phyloP scores from a whole-genome alignment of 2,329 filamentous ascomycete genomes.

The Reticulascus tulasneorum region DNA sequence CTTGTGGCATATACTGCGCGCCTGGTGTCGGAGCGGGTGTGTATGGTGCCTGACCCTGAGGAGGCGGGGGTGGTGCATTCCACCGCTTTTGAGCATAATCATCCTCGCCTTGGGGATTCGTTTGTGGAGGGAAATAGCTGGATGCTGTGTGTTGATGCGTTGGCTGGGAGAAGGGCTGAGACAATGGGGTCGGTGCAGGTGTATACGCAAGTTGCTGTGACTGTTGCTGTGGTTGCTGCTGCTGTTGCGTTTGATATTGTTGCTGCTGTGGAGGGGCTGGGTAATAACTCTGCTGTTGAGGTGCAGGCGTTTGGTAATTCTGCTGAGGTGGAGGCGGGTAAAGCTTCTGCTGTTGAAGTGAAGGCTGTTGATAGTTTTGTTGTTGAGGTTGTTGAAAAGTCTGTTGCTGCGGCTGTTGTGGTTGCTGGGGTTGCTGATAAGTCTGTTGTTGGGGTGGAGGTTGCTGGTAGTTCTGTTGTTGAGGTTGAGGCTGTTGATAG shows the following conservation, averaged over 20 bases:
- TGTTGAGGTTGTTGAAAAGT: neutral
- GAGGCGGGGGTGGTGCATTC: neutral
- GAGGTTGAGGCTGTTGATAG: neutral
- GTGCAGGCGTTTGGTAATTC: neutral
- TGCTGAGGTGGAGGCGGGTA: too few species aligned
- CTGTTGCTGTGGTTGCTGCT: neutral
- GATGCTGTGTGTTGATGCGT: neutral
- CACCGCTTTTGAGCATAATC: neutral
- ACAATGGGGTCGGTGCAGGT: neutral
- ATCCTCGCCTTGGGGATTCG: neutral
- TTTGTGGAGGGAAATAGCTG: neutral
- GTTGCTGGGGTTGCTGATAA: neutral
- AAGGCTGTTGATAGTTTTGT: too few species aligned
- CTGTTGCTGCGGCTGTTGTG: conserved; percentile 1
- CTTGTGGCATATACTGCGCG: too few species aligned
- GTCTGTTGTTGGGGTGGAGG: conserved; percentile 1
- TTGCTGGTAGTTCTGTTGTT: neutral
- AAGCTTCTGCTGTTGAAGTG: conserved; percentile 2
- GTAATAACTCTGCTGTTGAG: neutral
- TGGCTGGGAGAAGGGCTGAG: neutral
- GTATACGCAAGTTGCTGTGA: neutral
- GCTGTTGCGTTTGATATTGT: too few species aligned
- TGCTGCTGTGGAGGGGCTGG: too few species aligned
- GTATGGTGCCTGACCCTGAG: conserved; percentile 1
- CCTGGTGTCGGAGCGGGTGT: conserved; percentile 2